phyloP scores from a whole-genome alignment of 2,329 filamentous ascomycete genomes.

The Fusarium sp. region DNA sequence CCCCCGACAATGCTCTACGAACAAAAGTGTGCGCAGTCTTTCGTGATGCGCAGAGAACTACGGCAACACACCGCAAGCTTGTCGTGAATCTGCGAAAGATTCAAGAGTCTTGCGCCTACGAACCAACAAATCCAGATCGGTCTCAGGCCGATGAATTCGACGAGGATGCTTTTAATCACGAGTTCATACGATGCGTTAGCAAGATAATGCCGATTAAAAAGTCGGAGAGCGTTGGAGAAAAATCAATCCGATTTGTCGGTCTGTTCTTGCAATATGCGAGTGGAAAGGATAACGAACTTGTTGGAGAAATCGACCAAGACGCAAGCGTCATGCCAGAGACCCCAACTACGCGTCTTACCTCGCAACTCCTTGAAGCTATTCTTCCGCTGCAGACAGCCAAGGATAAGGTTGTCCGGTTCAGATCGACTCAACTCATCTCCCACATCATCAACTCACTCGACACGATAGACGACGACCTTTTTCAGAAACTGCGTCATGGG shows the following conservation, averaged over 20 bases:
- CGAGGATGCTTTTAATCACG: constrained; percentile 86
- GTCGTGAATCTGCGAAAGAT: constrained; percentile 88
- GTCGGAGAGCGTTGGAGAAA: constrained; percentile 86
- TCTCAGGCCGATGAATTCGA: constrained; percentile 72
- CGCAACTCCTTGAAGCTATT: constrained; percentile 75
- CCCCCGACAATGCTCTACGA: constrained; percentile 74
- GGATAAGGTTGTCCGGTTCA: constrained; percentile 91
- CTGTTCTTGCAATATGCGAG: constrained; percentile 80
- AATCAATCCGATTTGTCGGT: constrained; percentile 85
- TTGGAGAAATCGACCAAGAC: constrained; percentile 72
- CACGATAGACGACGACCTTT: constrained; percentile 90
- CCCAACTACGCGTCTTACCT: constrained; percentile 81
- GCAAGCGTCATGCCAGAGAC: constrained; percentile 80
- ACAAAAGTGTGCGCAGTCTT: constrained; percentile 77
- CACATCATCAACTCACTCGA: constrained; percentile 94
- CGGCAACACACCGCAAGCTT: constrained; percentile 88
- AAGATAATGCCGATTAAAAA: constrained; percentile 90
- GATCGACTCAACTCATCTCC: constrained; percentile 87
- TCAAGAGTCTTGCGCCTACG: constrained; percentile 83
- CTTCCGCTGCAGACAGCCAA: constrained; percentile 83
- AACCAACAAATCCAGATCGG: constrained; percentile 63
- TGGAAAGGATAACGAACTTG: constrained; percentile 75
- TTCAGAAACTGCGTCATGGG: constrained; percentile 80
- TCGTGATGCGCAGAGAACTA: constrained; percentile 85
- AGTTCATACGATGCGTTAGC: constrained; percentile 84